phyloP scores from a whole-genome alignment of 2,329 filamentous ascomycete species.

The Fusarium sp. region DNA sequence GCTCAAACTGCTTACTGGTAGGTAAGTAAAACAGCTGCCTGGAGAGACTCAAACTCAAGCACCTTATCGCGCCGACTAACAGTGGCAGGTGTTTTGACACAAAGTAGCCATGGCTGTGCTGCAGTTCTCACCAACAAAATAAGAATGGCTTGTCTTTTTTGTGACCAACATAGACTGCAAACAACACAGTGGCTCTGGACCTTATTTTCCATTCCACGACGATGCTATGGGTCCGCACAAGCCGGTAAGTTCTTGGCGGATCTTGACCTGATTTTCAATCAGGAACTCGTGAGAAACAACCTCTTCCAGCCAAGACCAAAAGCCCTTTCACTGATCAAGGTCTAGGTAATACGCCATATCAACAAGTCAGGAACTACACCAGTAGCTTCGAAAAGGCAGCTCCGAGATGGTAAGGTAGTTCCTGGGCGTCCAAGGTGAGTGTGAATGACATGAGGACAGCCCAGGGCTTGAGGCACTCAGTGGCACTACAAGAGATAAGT shows the following conservation, averaged over 20 bases:
- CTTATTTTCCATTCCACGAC: constrained; percentile 6
- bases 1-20: not conserved
- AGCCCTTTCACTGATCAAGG: not conserved
- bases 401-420: constrained; percentile 1
- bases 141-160: not conserved
- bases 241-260: not conserved
- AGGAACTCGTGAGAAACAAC: not conserved
- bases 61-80: constrained; percentile 15
- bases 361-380: not conserved
- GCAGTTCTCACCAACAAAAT: not conserved
- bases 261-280: not conserved
- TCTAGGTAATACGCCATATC: not conserved
- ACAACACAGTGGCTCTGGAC: not conserved
- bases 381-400: not conserved
- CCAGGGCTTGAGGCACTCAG: not conserved
- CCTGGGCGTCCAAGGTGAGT: not conserved
- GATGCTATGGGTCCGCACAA: not conserved
- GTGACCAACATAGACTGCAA: constrained; percentile 7
- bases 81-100: not conserved
- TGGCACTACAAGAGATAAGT: not conserved
- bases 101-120: not conserved
- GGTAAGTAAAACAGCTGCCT: constrained; percentile 9
- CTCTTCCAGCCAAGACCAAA: constrained; percentile 6
- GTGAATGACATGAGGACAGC: not conserved
- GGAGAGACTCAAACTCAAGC: constrained; percentile 17